Base-by-base conservation (phyloP, 164 flowering plant species). In the Vitis labrusca region DNA sequence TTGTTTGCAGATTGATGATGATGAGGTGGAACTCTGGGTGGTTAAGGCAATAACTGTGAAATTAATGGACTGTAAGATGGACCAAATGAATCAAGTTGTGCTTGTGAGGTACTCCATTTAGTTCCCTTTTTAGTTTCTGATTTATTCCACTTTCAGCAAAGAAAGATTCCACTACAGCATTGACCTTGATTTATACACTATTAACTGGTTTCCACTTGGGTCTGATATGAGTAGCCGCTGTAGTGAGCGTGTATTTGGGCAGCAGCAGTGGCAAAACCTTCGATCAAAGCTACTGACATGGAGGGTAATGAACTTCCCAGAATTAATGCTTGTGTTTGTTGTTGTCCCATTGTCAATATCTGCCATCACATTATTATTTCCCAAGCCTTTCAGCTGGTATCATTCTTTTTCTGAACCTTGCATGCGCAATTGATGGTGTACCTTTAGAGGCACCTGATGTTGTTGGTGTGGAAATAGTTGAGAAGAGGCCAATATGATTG, bases 11-110 rank as follows among this genome's bases (percentile, higher is more conserved):
- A 77, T 93, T 19, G 74, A 81, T 15, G 91, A 86, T 51, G 86
- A 86, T 64, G 98, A 96, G 83, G 97, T 96, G 61, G 99, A 93
- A 73, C n/a, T 73, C 8, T 96, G 99, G 99, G 86, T 96, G 56
- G 92, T 96, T 13, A 91, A 88, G 80, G 99, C 95, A 60, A 91
- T 90, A 50, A 76, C 88, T 56, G 89, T 89, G n/a, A 93, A 91
- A 76, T 80, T 96, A 61, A 75, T 93, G 11, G 88, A 93, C 67
- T 91, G 97, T 77, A 96, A 92, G 76, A 92, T 96, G 88, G 99
- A 96, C 77, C 98, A 96, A 80, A 88, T 96, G 93, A 93, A 96
- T 74, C 76, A 89, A 76, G 79, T 80, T 69, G 88, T 93, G 14
- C 77, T 86, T 69, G 97, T 93, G 70, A 91, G 92, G 99, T 93